A percentile compares a stretch with the other conserved stretches of the same genome.
Conservation (phyloP, 371 early-diverging fungal genomes). For the Lichtheimia hyalospora region DNA sequence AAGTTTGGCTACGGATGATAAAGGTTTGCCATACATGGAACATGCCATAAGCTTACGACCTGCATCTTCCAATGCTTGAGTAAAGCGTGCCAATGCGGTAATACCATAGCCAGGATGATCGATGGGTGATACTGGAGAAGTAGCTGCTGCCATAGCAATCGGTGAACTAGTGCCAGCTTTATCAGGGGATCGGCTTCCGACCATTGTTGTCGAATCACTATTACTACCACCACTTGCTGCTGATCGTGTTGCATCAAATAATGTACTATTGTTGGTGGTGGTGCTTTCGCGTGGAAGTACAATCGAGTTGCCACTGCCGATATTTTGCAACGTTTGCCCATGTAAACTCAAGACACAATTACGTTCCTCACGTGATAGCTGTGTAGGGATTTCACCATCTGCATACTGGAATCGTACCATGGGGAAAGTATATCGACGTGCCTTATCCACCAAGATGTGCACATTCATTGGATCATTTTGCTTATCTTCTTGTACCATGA, state of each 20-base stretch:
- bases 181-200: not conserved
- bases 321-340: constrained; percentile 20
- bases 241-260: not conserved
- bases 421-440: constrained; percentile 31
- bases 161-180: not conserved
- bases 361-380: constrained; percentile 19
- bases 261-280: not conserved
- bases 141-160: not conserved
- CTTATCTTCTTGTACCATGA: constrained; percentile 28
- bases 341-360: constrained; percentile 17
- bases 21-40: constrained; percentile 26
- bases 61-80: constrained; percentile 22
- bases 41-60: constrained; percentile 15
- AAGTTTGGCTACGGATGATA: constrained; percentile 26
- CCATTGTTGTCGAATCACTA: not conserved
- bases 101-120: not conserved
- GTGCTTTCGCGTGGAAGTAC: constrained; percentile 4
- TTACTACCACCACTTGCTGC: not conserved
- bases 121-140: not conserved
- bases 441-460: constrained; percentile 30
- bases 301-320: not conserved
- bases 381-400: constrained; percentile 7
- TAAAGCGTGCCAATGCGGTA: constrained; percentile 12
- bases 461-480: constrained; percentile 11
- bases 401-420: constrained; percentile 30